Base-by-base conservation (phyloP, 1,139 yeast species). In the Ogataea hybrid region DNA sequence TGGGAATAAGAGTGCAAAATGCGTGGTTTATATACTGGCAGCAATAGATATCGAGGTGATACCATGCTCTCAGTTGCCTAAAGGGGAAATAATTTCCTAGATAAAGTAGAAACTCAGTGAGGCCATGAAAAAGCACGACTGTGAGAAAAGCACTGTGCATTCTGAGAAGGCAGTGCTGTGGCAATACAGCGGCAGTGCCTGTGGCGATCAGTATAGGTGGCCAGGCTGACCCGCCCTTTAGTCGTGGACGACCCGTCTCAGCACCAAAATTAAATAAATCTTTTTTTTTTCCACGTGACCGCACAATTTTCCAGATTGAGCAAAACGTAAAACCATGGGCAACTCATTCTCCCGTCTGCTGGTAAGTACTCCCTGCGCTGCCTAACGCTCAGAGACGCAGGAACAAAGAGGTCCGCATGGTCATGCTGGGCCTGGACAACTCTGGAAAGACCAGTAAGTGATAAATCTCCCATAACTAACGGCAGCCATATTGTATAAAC, bases 351-450 rank as follows among this genome's bases (percentile, higher is more conserved):
- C 56, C 14, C 50, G 42, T 28, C 25, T 53, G 14, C 48, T 52
- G 33, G 53, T 51, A 46, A 32, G 53, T 48, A 25, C 22, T 17
- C 23, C 8, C 12, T 12, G 23, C 21, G 15, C 17, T 10, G 22
- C 9, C 44, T 28, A 32, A 29, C 36, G 15, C 17, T 28, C 23
- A 49, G 51, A 47, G 53, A 23, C 42, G 49, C 55, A 64, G 64
- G 52, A 60, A 58, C 52, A 63, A 62, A 44, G 81, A 76, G 60
- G 70, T 75, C 72, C 69, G 94, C 61, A 83, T 89, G 61, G 74
- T 89, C 54, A 88, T 89, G 96, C 75, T 89, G 51, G 97, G 97
- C 12, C 73, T 89, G 50, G 96, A 88, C 62, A 87, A 88, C 53
- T 96, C 96, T 4, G 96, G 96, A 39, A 88, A 88, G 64, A 88